Base-by-base conservation (phyloP, 1,284 basidiomycete genomes). In the Malassezia pachydermatis region DNA sequence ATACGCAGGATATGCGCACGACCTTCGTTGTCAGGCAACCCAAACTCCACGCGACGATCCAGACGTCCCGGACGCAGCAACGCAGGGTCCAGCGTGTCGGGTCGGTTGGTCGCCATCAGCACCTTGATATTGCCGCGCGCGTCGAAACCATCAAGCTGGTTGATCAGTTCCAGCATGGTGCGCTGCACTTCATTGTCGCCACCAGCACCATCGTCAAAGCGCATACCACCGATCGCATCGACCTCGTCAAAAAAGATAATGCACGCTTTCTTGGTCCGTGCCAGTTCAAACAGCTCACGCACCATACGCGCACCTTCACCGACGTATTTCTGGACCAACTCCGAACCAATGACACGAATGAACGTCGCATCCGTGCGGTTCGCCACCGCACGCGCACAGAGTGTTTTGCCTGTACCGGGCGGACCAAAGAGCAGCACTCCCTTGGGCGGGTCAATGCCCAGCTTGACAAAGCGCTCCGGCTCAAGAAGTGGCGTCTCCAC, bases 231-330 rank as follows among this genome's bases (percentile, higher is more conserved):
- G 62, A 98, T 88, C 29, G 92, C 90, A 63, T 94, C 88, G 24
- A 94, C 83, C 76, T 98, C 94, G 66, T 99, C 94, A 65, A 99
- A 98, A 77, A 99, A 99, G 73, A 99, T 96, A 70, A 99, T 98
- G 70, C 94, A 98, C 2, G 94, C 94, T 75, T 96, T 98, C 78
- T 98, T 98, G 61, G 84, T 85, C 53, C 94, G 80, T 30, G 94
- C 94, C 88, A 98, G 95, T 76, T 98, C 94, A 74, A 99, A 99
- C 52, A 98, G 77, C 72, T 98, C 94, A 50, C 94, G 82, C 19
- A 98, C 92, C 94, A 98, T 96, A 53, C 94, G 80, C 2, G 94
- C 94, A 55, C 94, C 94, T 74, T 99, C 94, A 45, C 94, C 94
- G 40, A 99, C 92, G 72, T 99, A 99, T 74, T 98, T 99, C 74